Evolutionary conservation across 345 rosid genomes (phyloP), one percentile per base, ranked within the genome.

Genomic region (Ceriops decandra): DNA sequence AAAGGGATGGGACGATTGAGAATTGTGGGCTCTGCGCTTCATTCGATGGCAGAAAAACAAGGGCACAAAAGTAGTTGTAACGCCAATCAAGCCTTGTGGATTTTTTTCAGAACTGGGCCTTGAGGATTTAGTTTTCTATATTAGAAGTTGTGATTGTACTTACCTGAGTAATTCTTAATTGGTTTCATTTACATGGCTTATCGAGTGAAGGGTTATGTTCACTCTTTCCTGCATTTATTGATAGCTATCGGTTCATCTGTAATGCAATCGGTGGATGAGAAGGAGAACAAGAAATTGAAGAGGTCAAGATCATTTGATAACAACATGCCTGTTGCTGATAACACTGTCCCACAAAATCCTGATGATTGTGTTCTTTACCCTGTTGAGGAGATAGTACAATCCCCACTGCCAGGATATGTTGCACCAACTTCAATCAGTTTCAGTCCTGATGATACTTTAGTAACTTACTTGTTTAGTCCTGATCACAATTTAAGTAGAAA

Each of bases 401-500:
- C 91, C 10, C 99, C 99, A 1, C 79, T 95, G 79, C 99, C 99
- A 0, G 99, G 99, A 70, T 95, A 81, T 73, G 84, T 76, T 32
- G 90, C 86, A 0, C 99, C 99, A 0, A 85, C 83, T 5, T 85
- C 91, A 26, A 81, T 95, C 26, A 66, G 89, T 79, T 95, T 95
- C 72, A 95, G 97, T 74, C 95, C 97, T 5, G 97, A 95, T 77
- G 95, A 87, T 71, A 76, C 81, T 74, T 62, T 86, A 58, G 62
- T 89, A 17, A 77, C 90, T 63, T 95, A 81, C 79, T 74, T 95
- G 74, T 86, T 82, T 73, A 89, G 99, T 72, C 91, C 93, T 46
- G 95, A 91, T 68, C 84, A 83, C 64, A 85, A 81, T 62, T 75
- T 93, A 82, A 85, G 68, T 72, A 87, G 89, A 71, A 87, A 82